Conservation (phyloP, 345 rosid genomes). For the Lepidium sativum region DNA sequence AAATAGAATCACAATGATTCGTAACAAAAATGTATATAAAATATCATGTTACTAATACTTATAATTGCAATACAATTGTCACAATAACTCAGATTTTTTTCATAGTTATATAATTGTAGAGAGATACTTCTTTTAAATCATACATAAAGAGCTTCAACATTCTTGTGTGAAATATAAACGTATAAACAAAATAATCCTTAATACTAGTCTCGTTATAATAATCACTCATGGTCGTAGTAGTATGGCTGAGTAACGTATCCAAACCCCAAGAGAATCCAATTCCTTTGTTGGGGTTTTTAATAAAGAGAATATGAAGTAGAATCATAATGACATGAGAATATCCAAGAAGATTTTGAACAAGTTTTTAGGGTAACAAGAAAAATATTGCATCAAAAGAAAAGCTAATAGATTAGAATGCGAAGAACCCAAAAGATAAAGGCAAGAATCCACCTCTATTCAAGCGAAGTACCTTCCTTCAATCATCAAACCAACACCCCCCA, state of each 20-base stretch:
- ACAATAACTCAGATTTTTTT: too few relatives aligned
- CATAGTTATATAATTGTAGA: too few relatives aligned
- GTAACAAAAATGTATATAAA: too few relatives aligned
- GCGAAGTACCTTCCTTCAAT: slow-evolving; percentile 28
- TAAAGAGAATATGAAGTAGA: slow-evolving; percentile 19
- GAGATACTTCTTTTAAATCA: too few relatives aligned
- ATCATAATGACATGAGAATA: slow-evolving; percentile 25
- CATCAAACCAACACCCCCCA: slow-evolving; percentile 25
- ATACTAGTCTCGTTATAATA: not conserved
- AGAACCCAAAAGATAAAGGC: slow-evolving; percentile 31
- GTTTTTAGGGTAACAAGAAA: slow-evolving; percentile 27
- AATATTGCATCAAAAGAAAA: slow-evolving; percentile 31
- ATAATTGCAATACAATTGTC: too few relatives aligned
- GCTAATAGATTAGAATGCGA: slow-evolving; percentile 25
- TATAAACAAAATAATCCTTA: not conserved
- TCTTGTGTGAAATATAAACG: not conserved
- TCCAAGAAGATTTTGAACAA: slow-evolving; percentile 26
- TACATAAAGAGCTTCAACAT: not conserved
- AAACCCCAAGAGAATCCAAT: slow-evolving; percentile 25
- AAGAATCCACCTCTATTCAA: slow-evolving; percentile 20
- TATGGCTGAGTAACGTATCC: slow-evolving; percentile 12
- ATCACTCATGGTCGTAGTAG: not conserved
- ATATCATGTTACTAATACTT: too few relatives aligned
- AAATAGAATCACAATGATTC: too few relatives aligned
- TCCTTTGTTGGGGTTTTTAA: slow-evolving; percentile 16